Conservation (phyloP, 2,329 filamentous ascomycete genomes). For the Aspergillus brunneoviolaceus region DNA sequence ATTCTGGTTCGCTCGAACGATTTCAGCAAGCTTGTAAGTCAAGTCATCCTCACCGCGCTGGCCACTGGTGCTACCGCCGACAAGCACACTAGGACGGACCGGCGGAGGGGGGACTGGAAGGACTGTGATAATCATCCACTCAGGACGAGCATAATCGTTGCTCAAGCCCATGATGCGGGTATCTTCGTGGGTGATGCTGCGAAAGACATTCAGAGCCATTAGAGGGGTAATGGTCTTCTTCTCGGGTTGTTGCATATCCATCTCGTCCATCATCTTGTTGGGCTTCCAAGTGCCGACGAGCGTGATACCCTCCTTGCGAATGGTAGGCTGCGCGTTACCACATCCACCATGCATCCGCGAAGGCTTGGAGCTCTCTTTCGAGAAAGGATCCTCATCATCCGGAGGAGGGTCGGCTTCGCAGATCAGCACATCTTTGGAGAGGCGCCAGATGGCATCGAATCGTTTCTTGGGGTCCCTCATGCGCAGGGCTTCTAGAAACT, state of each 20-base stretch:
- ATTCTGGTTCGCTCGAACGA: slow-evolving; percentile 95
- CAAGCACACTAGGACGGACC: slow-evolving; percentile 93
- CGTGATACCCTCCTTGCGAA: slow-evolving; percentile 82
- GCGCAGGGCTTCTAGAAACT: slow-evolving; percentile 77
- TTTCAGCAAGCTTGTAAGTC: slow-evolving; percentile 98
- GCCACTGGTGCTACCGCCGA: slow-evolving; percentile 89
- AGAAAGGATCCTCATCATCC: slow-evolving; percentile 68
- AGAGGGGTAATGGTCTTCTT: slow-evolving; percentile 81
- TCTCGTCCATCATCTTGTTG: slow-evolving; percentile 70
- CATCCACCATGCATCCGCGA: slow-evolving; percentile 77
- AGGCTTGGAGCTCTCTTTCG: slow-evolving; percentile 59
- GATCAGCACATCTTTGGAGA: slow-evolving; percentile 82
- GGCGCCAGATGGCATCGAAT: slow-evolving; percentile 87
- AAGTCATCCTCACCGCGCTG: slow-evolving; percentile 97
- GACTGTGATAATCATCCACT: slow-evolving; percentile 98
- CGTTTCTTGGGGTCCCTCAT: slow-evolving; percentile 91
- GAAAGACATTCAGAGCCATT: slow-evolving; percentile 81
- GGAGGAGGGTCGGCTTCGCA: slow-evolving; percentile 76
- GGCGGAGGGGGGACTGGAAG: slow-evolving; percentile 93
- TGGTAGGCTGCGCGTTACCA: slow-evolving; percentile 83
- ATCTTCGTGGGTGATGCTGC: slow-evolving; percentile 77
- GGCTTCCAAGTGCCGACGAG: slow-evolving; percentile 74
- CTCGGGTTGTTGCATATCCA: slow-evolving; percentile 66
- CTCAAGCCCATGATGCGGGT: slow-evolving; percentile 87
- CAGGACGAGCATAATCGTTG: slow-evolving; percentile 89